Conservation (phyloP, 345 rosid species). For the Salix arbutifolia region DNA sequence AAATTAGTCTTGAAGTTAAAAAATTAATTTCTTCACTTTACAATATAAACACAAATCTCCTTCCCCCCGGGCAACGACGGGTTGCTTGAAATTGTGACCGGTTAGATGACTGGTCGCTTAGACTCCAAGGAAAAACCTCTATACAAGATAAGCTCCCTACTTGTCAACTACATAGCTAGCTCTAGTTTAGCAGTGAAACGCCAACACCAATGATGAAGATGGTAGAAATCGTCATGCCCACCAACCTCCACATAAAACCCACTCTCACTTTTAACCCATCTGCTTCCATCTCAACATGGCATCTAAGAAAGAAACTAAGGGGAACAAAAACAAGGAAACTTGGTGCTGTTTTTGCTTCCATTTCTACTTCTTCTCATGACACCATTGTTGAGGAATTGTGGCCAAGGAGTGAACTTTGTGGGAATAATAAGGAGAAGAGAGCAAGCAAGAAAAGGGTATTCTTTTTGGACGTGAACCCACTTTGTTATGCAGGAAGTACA, state of each 20-base stretch:
- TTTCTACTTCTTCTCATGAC: slow-evolving; percentile 41
- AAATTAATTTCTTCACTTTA: too few species aligned
- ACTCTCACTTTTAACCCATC: neutral
- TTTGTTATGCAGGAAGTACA: slow-evolving; percentile 73
- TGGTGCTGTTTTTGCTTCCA: neutral
- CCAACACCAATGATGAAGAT: slow-evolving; percentile 12
- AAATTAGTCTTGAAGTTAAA: too few species aligned
- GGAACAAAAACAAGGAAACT: neutral
- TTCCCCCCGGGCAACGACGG: too few species aligned
- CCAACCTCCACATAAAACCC: slow-evolving; percentile 1
- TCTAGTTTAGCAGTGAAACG: neutral
- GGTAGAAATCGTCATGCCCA: slow-evolving; percentile 18
- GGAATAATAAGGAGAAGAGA: slow-evolving; percentile 17
- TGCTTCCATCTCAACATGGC: slow-evolving; percentile 8
- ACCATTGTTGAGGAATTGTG: slow-evolving; percentile 33
- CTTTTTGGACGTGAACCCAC: slow-evolving; percentile 83
- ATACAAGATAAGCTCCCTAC: too few species aligned
- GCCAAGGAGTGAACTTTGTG: slow-evolving; percentile 7
- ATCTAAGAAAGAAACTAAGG: slow-evolving; percentile 1
- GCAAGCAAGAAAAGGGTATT: slow-evolving; percentile 65
- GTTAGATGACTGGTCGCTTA: too few species aligned
- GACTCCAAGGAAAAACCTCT: too few species aligned
- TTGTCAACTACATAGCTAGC: too few species aligned
- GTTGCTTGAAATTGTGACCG: too few species aligned
- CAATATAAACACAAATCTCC: too few species aligned